Percentiles rank a stretch among this genome's conserved stretches.
Conservation (phyloP, 1,284 basidiomycete genomes). For the Cryptococcus hybrid region DNA sequence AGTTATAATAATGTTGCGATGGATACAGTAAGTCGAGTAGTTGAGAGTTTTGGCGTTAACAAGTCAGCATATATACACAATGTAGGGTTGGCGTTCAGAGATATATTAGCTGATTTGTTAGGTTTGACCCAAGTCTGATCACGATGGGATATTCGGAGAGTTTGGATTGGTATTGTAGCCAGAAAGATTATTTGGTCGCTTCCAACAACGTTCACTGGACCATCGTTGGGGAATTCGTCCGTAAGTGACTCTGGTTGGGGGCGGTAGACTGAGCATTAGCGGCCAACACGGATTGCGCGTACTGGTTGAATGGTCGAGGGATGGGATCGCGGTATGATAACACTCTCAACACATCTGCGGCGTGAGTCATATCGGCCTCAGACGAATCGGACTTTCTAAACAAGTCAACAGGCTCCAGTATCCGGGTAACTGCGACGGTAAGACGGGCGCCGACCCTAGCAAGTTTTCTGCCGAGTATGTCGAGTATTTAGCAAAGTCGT, state of each 20-base stretch:
- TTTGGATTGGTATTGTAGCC: constrained; percentile 58
- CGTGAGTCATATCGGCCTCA: constrained; percentile 31
- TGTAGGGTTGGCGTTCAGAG: constrained; percentile 10
- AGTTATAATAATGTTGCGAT: constrained; percentile 34
- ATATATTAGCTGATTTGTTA: too few species aligned
- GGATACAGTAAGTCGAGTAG: constrained; percentile 35
- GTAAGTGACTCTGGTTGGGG: constrained; percentile 59
- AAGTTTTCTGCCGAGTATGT: constrained; percentile 74
- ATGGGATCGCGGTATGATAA: constrained; percentile 75
- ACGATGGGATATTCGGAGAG: constrained; percentile 34
- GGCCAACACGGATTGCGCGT: constrained; percentile 39
- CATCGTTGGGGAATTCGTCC: constrained; percentile 82
- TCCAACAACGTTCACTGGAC: constrained; percentile 63
- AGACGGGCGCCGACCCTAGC: constrained; percentile 64
- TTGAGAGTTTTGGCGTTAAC: neutral
- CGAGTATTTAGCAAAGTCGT: constrained; percentile 71
- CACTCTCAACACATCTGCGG: constrained; percentile 38
- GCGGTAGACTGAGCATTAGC: constrained; percentile 8
- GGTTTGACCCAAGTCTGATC: constrained; percentile 28
- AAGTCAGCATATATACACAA: constrained; percentile 61
- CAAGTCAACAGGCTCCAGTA: constrained; percentile 24
- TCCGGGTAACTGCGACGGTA: constrained; percentile 64
- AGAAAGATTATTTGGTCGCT: constrained; percentile 53
- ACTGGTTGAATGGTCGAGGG: constrained; percentile 63
- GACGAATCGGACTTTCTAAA: neutral